These are phyloP conservation scores for Carpinus fangiana DNA, from an alignment of 306 rosid genomes.

Conservation along the genomic window DNA sequence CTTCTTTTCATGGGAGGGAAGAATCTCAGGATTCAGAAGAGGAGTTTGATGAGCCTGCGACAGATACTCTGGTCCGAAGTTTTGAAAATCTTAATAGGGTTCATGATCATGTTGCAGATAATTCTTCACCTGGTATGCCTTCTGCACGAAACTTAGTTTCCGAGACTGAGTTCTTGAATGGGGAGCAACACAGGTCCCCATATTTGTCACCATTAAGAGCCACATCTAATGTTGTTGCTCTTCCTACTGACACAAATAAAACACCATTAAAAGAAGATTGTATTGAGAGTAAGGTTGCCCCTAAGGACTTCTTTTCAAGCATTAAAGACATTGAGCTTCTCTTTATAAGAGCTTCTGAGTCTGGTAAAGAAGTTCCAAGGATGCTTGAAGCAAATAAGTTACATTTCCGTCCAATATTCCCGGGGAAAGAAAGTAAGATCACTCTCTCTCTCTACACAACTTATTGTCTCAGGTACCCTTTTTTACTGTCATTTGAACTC, in stretches of 20 bases:
- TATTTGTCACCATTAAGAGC: constrained; percentile 50
- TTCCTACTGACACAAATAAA: constrained; percentile 48
- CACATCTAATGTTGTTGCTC: constrained; percentile 35
- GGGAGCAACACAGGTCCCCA: constrained; percentile 53
- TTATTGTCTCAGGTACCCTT: constrained; percentile 11
- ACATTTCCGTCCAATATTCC: constrained; percentile 79
- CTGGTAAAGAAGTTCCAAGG: constrained; percentile 91
- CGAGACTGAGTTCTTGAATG: constrained; percentile 51
- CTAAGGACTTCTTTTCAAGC: constrained; percentile 79
- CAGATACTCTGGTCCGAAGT: constrained; percentile 64
- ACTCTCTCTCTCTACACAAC: constrained; percentile 13
- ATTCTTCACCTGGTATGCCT: constrained; percentile 42
- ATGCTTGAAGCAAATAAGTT: constrained; percentile 98
- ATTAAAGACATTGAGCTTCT: constrained; percentile 74
- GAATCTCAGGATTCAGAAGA: constrained; percentile 72
- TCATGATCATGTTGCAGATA: constrained; percentile 43
- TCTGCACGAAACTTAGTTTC: constrained; percentile 44
- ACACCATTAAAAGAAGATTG: constrained; percentile 47
- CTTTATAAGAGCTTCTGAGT: constrained; percentile 76
- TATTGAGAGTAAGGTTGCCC: constrained; percentile 54
- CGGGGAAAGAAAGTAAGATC: constrained; percentile 65
- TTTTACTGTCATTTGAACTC: constrained; percentile 8
- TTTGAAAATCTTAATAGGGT: constrained; percentile 76
- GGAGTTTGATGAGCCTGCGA: constrained; percentile 75
- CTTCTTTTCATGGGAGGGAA: constrained; percentile 51